Evolutionary conservation across 192 early-diverging fungal genomes (phyloP).

Genomic region (Linderina pennispora): DNA sequence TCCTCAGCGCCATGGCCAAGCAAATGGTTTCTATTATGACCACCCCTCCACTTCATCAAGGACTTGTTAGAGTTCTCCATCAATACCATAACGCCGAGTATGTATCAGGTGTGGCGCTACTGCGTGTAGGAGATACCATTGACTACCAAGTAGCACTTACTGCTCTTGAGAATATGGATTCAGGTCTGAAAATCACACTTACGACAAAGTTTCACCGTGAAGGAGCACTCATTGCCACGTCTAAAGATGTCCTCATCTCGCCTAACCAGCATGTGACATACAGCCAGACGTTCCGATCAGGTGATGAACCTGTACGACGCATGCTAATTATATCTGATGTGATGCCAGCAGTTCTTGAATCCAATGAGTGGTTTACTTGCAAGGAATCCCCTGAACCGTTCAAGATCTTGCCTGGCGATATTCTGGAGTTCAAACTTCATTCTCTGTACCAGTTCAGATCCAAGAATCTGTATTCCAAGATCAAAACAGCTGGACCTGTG

Average conservation of each 20-base stretch:
- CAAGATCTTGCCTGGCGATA: constrained; percentile 46
- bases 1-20: too few relatives aligned
- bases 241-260: constrained; percentile 71
- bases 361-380: constrained; percentile 75
- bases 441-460: constrained; percentile 58
- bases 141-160: constrained; percentile 63
- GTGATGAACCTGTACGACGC: constrained; percentile 57
- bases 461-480: constrained; percentile 51
- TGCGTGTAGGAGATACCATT: constrained; percentile 73
- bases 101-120: too few relatives aligned
- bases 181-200: constrained; percentile 79
- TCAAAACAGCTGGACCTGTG: constrained; percentile 63
- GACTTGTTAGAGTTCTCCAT: too few relatives aligned
- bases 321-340: constrained; percentile 57
- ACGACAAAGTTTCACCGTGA: constrained; percentile 54
- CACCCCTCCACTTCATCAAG: too few relatives aligned
- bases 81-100: too few relatives aligned
- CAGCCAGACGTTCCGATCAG: constrained; percentile 66
- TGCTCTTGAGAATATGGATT: constrained; percentile 68
- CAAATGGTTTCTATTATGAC: too few relatives aligned
- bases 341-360: constrained; percentile 70
- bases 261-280: constrained; percentile 69
- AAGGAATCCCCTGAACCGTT: neutral
- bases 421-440: constrained; percentile 77
- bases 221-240: constrained; percentile 58